Evolutionary conservation across 2,329 filamentous ascomycete species (phyloP).

Genomic region (Lecanosticta acicola): DNA sequence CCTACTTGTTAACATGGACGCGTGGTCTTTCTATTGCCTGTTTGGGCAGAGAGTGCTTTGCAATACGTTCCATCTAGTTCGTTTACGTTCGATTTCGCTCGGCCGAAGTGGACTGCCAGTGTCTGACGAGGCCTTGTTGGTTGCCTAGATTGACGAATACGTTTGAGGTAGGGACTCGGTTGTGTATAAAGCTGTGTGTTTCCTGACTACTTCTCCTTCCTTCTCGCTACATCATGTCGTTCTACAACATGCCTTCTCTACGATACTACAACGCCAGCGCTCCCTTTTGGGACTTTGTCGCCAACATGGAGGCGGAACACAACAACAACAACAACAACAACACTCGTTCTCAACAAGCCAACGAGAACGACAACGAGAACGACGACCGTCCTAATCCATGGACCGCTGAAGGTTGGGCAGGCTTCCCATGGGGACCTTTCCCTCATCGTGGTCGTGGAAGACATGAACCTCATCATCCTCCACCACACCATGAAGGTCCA

Average conservation of each 20-base stretch:
- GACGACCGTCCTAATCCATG: slow-evolving; percentile 20
- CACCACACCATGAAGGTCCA: slow-evolving; percentile 21
- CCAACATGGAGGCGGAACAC: slow-evolving; percentile 42
- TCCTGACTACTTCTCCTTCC: slow-evolving; percentile 6
- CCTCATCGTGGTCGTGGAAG: slow-evolving; percentile 28
- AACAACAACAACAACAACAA: slow-evolving; percentile 28
- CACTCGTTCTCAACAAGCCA: neutral
- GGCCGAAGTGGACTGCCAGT: slow-evolving; percentile 1
- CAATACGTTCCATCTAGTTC: slow-evolving; percentile 7
- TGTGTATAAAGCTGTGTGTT: slow-evolving; percentile 9
- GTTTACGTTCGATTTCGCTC: slow-evolving; percentile 3
- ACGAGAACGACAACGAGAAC: slow-evolving; percentile 31
- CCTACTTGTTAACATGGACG: slow-evolving; percentile 11
- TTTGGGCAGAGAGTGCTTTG: slow-evolving; percentile 5
- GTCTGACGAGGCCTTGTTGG: slow-evolving; percentile 15
- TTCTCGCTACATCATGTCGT: slow-evolving; percentile 15
- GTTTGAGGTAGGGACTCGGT: neutral
- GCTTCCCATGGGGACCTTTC: slow-evolving; percentile 32
- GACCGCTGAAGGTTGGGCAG: slow-evolving; percentile 33
- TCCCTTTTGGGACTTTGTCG: slow-evolving; percentile 54
- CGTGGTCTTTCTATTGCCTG: slow-evolving; percentile 15
- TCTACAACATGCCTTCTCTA: slow-evolving; percentile 50
- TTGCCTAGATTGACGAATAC: slow-evolving; percentile 3
- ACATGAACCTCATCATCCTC: slow-evolving; percentile 15
- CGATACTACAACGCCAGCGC: slow-evolving; percentile 49